These are phyloP conservation scores for Hymenoscyphus infarciens DNA, from an alignment of 2,329 filamentous ascomycete species.

Conservation along the genomic window DNA sequence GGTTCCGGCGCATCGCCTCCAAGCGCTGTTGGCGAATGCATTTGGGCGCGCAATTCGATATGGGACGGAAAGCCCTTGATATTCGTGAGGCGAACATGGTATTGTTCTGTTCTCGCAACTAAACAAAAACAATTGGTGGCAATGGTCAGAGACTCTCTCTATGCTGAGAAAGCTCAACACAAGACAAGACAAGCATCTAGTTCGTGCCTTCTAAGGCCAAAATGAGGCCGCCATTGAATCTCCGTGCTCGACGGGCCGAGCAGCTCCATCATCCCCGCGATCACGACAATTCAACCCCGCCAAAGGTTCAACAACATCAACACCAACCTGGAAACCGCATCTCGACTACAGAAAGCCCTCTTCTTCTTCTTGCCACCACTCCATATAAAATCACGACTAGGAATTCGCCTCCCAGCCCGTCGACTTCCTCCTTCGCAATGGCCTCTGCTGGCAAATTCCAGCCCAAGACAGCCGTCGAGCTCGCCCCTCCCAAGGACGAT, in stretches of 20 bases:
- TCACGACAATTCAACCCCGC: too few relatives aligned
- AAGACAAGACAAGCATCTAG: neutral
- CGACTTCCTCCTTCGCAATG: conserved; percentile 40
- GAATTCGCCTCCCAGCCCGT: neutral
- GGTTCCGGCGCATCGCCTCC: conserved; percentile 21
- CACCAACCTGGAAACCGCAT: neutral
- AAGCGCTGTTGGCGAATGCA: conserved; percentile 29
- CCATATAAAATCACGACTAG: neutral
- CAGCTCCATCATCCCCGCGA: too few relatives aligned
- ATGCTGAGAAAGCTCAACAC: neutral
- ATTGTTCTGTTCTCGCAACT: neutral
- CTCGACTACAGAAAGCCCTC: neutral
- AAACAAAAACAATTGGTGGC: neutral
- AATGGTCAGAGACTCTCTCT: neutral
- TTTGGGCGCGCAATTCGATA: conserved; percentile 25
- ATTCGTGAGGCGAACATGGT: conserved; percentile 32
- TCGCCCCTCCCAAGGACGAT: conserved; percentile 84
- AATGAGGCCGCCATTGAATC: too few relatives aligned
- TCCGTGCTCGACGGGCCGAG: too few relatives aligned
- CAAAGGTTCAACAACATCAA: neutral
- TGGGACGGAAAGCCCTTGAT: conserved; percentile 20
- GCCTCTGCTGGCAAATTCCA: conserved; percentile 60
- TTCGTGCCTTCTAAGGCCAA: too few relatives aligned
- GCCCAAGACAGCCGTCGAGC: conserved; percentile 70
- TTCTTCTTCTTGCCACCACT: neutral